Conservation (phyloP, 495 filamentous ascomycete species). For the Aspergillus ostianus region DNA sequence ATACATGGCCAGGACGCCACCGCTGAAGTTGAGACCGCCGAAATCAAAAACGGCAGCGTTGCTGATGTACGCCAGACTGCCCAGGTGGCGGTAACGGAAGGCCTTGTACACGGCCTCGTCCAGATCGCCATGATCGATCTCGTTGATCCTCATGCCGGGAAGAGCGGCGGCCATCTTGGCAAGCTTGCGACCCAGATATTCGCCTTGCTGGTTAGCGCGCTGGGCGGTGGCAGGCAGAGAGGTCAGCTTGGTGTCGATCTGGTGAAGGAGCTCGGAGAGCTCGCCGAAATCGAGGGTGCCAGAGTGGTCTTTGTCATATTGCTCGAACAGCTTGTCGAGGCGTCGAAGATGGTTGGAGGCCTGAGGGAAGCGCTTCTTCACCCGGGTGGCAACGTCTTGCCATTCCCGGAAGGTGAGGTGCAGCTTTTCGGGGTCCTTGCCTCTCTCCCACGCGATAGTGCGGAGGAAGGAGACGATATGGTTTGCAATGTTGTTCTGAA, state of each 20-base stretch:
- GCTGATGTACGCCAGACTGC: conserved; percentile 91
- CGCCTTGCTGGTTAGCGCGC: conserved; percentile 92
- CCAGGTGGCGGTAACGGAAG: conserved; percentile 91
- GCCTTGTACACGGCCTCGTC: conserved; percentile 94
- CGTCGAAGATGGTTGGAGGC: conserved; percentile 85
- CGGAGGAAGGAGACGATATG: conserved; percentile 87
- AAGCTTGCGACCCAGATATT: conserved; percentile 91
- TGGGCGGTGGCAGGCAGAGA: conserved; percentile 90
- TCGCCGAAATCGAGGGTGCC: conserved; percentile 94
- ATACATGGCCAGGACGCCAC: conserved; percentile 91
- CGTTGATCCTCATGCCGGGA: conserved; percentile 73
- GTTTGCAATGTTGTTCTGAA: conserved; percentile 91
- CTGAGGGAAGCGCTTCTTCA: conserved; percentile 90
- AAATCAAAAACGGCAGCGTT: conserved; percentile 95
- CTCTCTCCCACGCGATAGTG: conserved; percentile 87
- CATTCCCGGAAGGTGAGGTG: conserved; percentile 85
- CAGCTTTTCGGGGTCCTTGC: conserved; percentile 79
- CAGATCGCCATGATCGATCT: conserved; percentile 82
- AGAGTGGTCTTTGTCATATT: conserved; percentile 89
- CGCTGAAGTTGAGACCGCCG: conserved; percentile 71
- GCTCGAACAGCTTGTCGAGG: conserved; percentile 81
- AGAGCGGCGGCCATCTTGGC: conserved; percentile 83
- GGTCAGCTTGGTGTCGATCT: conserved; percentile 89
- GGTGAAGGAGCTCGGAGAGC: conserved; percentile 78
- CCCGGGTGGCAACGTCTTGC: conserved; percentile 74